These are phyloP conservation scores for Malassezia slooffiae DNA, from an alignment of 1,284 basidiomycete species.

Conservation along the genomic window DNA sequence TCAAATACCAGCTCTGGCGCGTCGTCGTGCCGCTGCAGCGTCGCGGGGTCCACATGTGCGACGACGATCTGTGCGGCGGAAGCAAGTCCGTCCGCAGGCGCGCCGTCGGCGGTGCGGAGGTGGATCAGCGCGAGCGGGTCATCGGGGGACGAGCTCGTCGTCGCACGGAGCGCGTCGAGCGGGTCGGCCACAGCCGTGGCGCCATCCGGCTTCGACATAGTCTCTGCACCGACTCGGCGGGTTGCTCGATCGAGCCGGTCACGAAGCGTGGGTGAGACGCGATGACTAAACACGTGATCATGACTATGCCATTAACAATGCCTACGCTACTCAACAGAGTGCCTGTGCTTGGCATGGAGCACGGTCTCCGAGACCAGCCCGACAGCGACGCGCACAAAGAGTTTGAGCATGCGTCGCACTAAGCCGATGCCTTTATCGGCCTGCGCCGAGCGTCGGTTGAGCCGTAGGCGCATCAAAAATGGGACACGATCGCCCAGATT, in stretches of 20 bases:
- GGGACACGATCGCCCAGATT: slow-evolving; percentile 14
- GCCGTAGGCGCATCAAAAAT: slow-evolving; percentile 19
- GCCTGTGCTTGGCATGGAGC: slow-evolving; percentile 5
- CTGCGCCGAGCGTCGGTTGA: slow-evolving; percentile 8
- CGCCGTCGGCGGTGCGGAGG: neutral
- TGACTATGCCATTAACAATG: too few relatives aligned
- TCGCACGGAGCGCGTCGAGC: slow-evolving; percentile 8
- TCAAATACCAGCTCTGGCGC: slow-evolving; percentile 4
- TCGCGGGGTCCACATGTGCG: neutral
- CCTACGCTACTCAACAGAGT: slow-evolving; percentile 13
- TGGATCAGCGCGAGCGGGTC: slow-evolving; percentile 5
- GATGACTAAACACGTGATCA: too few relatives aligned
- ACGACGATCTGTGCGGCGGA: neutral
- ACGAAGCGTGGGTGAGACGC: too few relatives aligned
- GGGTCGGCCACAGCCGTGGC: too few relatives aligned
- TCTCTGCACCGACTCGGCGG: too few relatives aligned
- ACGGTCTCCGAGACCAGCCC: slow-evolving; percentile 13
- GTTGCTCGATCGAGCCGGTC: too few relatives aligned
- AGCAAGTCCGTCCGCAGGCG: neutral
- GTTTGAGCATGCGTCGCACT: slow-evolving; percentile 1
- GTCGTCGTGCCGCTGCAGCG: neutral
- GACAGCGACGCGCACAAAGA: slow-evolving; percentile 1
- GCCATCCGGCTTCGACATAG: too few relatives aligned
- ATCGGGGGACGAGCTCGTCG: neutral
- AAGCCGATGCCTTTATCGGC: slow-evolving; percentile 4